Base-by-base conservation (phyloP, 1,284 basidiomycete genomes). In the Rhizoctonia solani region DNA sequence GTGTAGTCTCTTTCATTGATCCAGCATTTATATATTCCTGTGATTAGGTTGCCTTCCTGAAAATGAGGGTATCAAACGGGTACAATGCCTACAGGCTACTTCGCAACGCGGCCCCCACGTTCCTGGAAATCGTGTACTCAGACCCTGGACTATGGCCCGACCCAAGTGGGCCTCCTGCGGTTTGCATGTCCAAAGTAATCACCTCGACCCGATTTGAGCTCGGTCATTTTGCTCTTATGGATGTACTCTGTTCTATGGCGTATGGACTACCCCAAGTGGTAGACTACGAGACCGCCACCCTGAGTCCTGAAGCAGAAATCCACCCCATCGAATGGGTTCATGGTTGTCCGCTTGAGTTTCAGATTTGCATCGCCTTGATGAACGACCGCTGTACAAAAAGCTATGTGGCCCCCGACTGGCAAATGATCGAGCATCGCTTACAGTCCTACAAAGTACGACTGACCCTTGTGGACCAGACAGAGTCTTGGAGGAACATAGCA, bases 301-400 rank as follows among this genome's bases (percentile, higher is more conserved):
- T 49, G 16, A 21, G 23, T 1, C 5, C 52, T 19, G 8, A 16
- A 9, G 21, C 23, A 2, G 23, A 47, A 5, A 8, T 34, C 27
- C 49, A 52, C 34, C 59, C 59, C 23, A 25, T 42, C 32, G 59
- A 63, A 19, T 63, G 59, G 59, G 23, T 63, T 16, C 59, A 63
- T 34, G 46, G 47, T 3, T 63, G 59, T 21, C 47, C 59, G 4
- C 46, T 29, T 23, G 59, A 63, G 14, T 34, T 63, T 3, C 47
- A 52, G 23, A 52, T 52, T 16, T 16, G 37, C n/a, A 23, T 63
- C n/a, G 49, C 34, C 19, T 32, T 41, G 5, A 63, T 52, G 21
- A 61, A 61, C 37, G 1, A n/a, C 1, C 16, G 46, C 29, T 61
- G 37, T 65, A 25, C 50, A 8, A 8, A 11, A 27, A 23, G 50